These are phyloP conservation scores for Pestalotiopsis sp. DNA, from an alignment of 2,329 filamentous ascomycete genomes.

Conservation along the genomic window DNA sequence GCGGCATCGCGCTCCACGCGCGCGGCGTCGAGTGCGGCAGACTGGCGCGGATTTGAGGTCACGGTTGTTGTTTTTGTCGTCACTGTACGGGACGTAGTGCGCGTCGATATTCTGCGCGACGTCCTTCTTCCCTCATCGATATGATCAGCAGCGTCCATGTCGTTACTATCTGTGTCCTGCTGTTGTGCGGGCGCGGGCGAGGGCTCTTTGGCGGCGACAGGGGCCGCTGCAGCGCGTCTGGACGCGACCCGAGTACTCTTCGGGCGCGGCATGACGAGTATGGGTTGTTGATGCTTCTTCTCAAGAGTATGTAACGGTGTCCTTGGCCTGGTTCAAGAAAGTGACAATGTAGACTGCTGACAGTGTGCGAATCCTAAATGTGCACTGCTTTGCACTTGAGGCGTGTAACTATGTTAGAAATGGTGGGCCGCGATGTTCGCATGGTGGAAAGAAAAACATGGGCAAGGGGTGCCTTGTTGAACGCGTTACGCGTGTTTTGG, in stretches of 20 bases:
- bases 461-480: background rate
- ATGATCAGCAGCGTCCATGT: constrained; percentile 35
- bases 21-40: constrained; percentile 23
- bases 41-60: constrained; percentile 20
- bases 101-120: background rate
- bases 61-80: background rate
- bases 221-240: constrained; percentile 20
- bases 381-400: background rate
- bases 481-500: constrained; percentile 15
- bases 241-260: constrained; percentile 27
- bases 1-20: constrained; percentile 32
- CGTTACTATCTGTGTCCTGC: constrained; percentile 23
- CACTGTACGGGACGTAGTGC: background rate
- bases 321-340: too few species aligned
- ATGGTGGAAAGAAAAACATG: constrained; percentile 16
- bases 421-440: constrained; percentile 8
- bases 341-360: background rate
- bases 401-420: constrained; percentile 1
- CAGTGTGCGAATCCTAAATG: background rate
- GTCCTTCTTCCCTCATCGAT: constrained; percentile 29
- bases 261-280: constrained; percentile 30
- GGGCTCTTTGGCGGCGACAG: constrained; percentile 6
- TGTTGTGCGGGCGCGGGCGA: constrained; percentile 13
- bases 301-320: background rate
- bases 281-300: background rate